These are phyloP conservation scores for Artemisia tridentata DNA, from an alignment of 129 eudicot genomes.

Conservation along the genomic window DNA sequence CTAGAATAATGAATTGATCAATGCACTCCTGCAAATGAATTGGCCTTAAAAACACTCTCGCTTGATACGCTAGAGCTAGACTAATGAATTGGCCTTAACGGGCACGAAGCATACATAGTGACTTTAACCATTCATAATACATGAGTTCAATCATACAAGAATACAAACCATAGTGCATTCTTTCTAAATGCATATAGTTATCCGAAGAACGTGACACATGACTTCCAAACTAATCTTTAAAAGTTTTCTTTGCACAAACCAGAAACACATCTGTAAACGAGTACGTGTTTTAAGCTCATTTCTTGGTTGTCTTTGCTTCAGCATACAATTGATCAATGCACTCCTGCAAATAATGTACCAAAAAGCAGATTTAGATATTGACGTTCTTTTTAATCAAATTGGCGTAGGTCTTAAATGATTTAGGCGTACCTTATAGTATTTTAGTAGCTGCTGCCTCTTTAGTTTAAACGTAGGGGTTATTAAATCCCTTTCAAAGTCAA, in stretches of 20 bases:
- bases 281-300: conserved; percentile 22
- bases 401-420: neutral
- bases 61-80: too few relatives aligned
- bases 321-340: conserved; percentile 60
- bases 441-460: conserved; percentile 85
- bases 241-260: conserved; percentile 3
- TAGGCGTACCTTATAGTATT: conserved; percentile 74
- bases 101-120: neutral
- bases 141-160: neutral
- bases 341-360: conserved; percentile 45
- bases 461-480: conserved; percentile 91
- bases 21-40: too few relatives aligned
- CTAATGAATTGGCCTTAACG: neutral
- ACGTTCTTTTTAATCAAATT: neutral
- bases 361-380: neutral
- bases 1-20: too few relatives aligned
- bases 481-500: conserved; percentile 81
- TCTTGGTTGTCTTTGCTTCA: conserved; percentile 66
- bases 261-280: neutral
- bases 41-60: too few relatives aligned
- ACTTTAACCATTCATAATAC: neutral
- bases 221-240: neutral
- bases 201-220: neutral
- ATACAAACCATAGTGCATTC: neutral
- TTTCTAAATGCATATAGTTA: neutral